Evolutionary conservation across 2,329 filamentous ascomycete genomes (phyloP).

Genomic region (Hypomyces perniciosus): DNA sequence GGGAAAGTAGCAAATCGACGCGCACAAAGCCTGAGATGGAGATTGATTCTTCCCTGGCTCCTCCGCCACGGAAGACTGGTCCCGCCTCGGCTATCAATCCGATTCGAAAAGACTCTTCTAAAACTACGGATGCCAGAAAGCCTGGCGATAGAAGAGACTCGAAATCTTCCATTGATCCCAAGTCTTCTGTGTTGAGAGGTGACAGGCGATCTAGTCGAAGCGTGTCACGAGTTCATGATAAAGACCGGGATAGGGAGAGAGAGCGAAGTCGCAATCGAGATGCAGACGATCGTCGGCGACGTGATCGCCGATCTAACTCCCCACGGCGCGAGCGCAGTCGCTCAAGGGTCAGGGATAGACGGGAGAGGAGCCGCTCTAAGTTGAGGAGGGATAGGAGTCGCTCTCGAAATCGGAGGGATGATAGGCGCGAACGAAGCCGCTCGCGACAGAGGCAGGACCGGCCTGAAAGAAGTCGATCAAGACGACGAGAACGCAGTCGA

Average conservation of each 20-base stretch:
- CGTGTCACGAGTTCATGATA: slow-evolving; percentile 24
- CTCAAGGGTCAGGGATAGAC: slow-evolving; percentile 27
- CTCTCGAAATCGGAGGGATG: slow-evolving; percentile 31
- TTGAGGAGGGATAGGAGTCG: slow-evolving; percentile 34
- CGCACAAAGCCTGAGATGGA: slow-evolving; percentile 49
- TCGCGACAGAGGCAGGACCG: slow-evolving; percentile 29
- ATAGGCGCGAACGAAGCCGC: slow-evolving; percentile 27
- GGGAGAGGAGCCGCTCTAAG: slow-evolving; percentile 32
- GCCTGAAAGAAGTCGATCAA: slow-evolving; percentile 31
- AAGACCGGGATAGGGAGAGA: slow-evolving; percentile 21
- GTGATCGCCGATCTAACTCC: slow-evolving; percentile 34
- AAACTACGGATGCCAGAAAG: slow-evolving; percentile 37
- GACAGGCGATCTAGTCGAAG: slow-evolving; percentile 31
- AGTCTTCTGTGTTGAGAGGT: slow-evolving; percentile 19
- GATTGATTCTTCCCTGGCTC: slow-evolving; percentile 49
- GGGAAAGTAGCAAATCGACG: slow-evolving; percentile 49
- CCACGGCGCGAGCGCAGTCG: slow-evolving; percentile 31
- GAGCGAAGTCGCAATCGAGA: slow-evolving; percentile 25
- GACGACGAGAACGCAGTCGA: slow-evolving; percentile 32
- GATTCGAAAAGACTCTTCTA: slow-evolving; percentile 41
- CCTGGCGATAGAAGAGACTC: slow-evolving; percentile 27
- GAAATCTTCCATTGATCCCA: slow-evolving; percentile 23
- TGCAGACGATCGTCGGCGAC: slow-evolving; percentile 25
- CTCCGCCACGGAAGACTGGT: slow-evolving; percentile 46
- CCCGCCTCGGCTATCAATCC: slow-evolving; percentile 56